A percentile compares a stretch with the other conserved stretches of the same genome.
Evolutionary conservation across 306 rosid species (phyloP).

Genomic region (Cucurbita moschata): DNA sequence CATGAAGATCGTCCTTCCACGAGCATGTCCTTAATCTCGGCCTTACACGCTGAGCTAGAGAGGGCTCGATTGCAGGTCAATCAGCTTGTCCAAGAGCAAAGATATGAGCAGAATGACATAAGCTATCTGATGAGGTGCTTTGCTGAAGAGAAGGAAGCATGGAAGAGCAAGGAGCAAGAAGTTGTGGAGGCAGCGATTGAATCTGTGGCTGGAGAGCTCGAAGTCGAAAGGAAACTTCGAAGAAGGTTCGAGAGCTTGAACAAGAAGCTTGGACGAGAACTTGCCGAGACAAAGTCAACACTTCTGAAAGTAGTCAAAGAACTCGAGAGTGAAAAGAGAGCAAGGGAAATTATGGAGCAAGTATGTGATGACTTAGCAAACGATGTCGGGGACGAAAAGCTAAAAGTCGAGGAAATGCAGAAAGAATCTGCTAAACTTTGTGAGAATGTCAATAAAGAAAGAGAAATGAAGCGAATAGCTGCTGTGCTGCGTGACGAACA

Average conservation of each 20-base stretch:
- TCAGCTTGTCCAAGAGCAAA: constrained; percentile 83
- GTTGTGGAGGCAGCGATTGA: constrained; percentile 94
- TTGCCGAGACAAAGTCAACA: constrained; percentile 77
- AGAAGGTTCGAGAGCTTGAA: constrained; percentile 82
- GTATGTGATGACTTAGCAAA: constrained; percentile 73
- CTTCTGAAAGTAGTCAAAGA: constrained; percentile 72
- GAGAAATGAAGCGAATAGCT: constrained; percentile 59
- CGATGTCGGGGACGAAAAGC: constrained; percentile 54
- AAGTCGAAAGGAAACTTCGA: constrained; percentile 74
- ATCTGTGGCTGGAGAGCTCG: constrained; percentile 81
- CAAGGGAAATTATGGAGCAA: constrained; percentile 80
- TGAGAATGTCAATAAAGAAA: constrained; percentile 62
- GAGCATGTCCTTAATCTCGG: constrained; percentile 80
- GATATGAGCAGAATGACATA: constrained; percentile 64
- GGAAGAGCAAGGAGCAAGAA: constrained; percentile 79
- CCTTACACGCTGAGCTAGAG: constrained; percentile 87
- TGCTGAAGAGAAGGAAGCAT: constrained; percentile 87
- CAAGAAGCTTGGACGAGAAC: constrained; percentile 85
- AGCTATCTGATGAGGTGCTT: constrained; percentile 73
- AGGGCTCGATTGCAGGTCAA: constrained; percentile 86
- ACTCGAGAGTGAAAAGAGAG: constrained; percentile 84
- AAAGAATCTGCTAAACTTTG: constrained; percentile 39
- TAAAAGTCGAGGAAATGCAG: constrained; percentile 41
- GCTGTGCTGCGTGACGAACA: constrained; percentile 57
- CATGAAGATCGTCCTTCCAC: constrained; percentile 82